phyloP scores from a whole-genome alignment of 2,329 filamentous ascomycete species.

The Trichophyton rubrum region DNA sequence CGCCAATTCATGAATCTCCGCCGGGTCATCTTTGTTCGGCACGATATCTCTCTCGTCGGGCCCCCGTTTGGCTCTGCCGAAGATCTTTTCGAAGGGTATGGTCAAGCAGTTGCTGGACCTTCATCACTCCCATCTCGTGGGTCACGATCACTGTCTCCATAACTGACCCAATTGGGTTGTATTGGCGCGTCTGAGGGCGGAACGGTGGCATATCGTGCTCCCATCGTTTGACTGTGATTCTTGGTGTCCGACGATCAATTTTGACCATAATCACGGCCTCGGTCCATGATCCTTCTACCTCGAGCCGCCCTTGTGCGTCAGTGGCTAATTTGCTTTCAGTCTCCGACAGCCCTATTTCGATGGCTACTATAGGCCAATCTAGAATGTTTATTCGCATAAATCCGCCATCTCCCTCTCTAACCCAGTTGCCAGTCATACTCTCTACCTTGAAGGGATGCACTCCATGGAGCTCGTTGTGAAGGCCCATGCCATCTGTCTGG shows the following conservation, averaged over 20 bases:
- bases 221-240: not conserved
- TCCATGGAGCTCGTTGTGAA: not conserved
- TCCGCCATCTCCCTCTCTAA: not conserved
- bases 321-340: not conserved
- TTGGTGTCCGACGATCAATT: not conserved
- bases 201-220: not conserved
- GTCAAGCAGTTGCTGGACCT: not conserved
- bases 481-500: not conserved
- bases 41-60: not conserved
- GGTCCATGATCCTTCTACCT: not conserved
- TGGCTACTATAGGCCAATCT: not conserved
- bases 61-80: not conserved
- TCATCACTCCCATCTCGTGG: not conserved
- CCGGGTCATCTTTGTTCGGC: not conserved
- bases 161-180: not conserved
- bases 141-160: not conserved
- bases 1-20: not conserved
- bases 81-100: not conserved
- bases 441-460: not conserved
- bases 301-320: slow-evolving; percentile 5
- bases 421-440: not conserved
- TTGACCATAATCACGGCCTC: not conserved
- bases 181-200: not conserved
- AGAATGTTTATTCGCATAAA: not conserved
- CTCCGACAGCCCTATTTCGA: not conserved